Evolutionary conservation across 495 filamentous ascomycete genomes (phyloP), one percentile per base, ranked within the genome.

Genomic region (Tuber melanosporum): DNA sequence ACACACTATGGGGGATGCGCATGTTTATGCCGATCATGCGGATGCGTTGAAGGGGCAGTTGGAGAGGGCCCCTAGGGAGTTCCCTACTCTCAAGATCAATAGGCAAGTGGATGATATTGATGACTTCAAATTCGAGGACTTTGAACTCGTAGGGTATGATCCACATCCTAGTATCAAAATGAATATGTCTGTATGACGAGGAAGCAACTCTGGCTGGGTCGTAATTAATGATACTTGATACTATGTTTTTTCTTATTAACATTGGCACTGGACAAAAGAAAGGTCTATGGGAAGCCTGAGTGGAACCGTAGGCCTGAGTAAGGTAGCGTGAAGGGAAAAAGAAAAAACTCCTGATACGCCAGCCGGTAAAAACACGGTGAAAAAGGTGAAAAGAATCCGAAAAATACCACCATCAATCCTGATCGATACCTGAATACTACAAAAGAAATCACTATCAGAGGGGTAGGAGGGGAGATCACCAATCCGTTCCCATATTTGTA

Each of bases 1-100:
- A 4, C 94, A 97, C 84, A 91, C 92, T 32, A 97, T 98, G 94
- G 96, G 96, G 22, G 95, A 99, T 85, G 91, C 95, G 14, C 95
- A 98, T 86, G 91, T 98, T 1, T 98, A 98, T 85, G 84, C 92
- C 14, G 95, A 99, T 84, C 95, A 98, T 85, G 89, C 97, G 15
- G 94, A 95, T 75, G 94, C 95, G 45, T 85, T 99, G 76, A 87
- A 90, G 81, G 87, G 89, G 76, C 95, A 98, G 87, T 83, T 98
- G 43, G 87, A 88, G 83, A 86, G 95, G 32, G 91, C 92, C 83
- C 95, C 95, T 62, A 89, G 88, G n/a, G 87, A 89, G 17, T 98
- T 97, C 82, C 95, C 95, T 1, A 90, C 87, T 77, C 80, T 99
- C 78, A 87, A 90, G 74, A 92, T 97, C 44, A 85, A 86, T 76